phyloP scores from a whole-genome alignment of 257 asterid species.

The Ballota nigra region DNA sequence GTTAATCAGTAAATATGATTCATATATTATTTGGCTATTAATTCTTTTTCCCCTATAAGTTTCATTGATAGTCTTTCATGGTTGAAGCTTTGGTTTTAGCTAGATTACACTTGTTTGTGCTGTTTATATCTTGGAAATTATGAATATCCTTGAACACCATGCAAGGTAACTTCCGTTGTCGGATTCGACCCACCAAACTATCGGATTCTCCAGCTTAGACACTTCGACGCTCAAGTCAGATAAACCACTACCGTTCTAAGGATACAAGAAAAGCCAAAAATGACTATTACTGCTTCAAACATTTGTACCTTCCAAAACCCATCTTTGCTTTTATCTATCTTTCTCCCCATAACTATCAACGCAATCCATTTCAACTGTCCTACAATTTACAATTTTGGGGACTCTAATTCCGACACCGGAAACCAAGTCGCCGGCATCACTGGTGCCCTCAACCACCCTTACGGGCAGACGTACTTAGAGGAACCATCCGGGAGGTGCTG shows the following conservation, averaged over 20 bases:
- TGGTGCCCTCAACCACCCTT: conserved; percentile 55
- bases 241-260: not conserved
- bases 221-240: too few relatives aligned
- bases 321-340: conserved; percentile 25
- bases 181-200: too few relatives aligned
- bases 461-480: conserved; percentile 68
- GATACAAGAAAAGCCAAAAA: not conserved
- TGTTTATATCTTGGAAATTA: not conserved
- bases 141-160: not conserved
- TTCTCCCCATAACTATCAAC: conserved; percentile 28
- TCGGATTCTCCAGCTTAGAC: not conserved
- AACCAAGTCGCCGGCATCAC: conserved; percentile 59
- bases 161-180: too few relatives aligned
- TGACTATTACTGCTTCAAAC: conserved; percentile 29
- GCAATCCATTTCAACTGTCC: conserved; percentile 67
- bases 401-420: conserved; percentile 88
- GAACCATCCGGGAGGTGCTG: conserved; percentile 77
- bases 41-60: too few relatives aligned
- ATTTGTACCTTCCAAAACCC: conserved; percentile 29
- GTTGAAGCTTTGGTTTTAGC: too few relatives aligned
- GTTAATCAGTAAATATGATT: too few relatives aligned
- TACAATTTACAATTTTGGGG: conserved; percentile 81
- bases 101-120: too few relatives aligned
- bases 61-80: too few relatives aligned
- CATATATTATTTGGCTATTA: too few relatives aligned